Conservation (phyloP, 345 rosid species). For the Fremontodendron californicum region DNA sequence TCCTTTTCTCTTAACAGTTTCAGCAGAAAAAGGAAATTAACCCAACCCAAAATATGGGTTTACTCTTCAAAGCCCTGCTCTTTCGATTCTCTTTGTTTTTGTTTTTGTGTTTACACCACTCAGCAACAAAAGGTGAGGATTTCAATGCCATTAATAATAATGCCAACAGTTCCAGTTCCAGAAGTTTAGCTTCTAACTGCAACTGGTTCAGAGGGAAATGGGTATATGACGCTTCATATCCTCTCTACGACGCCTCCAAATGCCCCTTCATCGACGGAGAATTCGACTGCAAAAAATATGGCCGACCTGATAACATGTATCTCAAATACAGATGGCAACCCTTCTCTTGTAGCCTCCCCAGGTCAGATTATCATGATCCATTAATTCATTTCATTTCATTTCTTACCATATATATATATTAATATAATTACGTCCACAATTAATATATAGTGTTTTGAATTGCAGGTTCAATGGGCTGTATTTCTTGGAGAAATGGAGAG, state of each 20-base stretch:
- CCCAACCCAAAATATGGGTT: slow-evolving; percentile 37
- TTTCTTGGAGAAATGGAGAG: slow-evolving; percentile 77
- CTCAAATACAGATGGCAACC: slow-evolving; percentile 71
- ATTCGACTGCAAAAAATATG: slow-evolving; percentile 55
- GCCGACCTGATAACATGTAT: slow-evolving; percentile 47
- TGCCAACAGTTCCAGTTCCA: not conserved
- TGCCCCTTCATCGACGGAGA: slow-evolving; percentile 60
- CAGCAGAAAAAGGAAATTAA: not conserved
- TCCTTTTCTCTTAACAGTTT: slow-evolving; percentile 3
- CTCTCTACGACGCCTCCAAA: slow-evolving; percentile 39
- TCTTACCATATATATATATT: no score
- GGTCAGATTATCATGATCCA: slow-evolving; percentile 19
- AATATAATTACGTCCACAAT: not conserved
- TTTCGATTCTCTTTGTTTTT: slow-evolving; percentile 14
- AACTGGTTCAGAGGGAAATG: slow-evolving; percentile 53
- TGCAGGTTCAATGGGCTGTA: slow-evolving; percentile 75
- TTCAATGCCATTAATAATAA: not conserved
- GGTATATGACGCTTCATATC: slow-evolving; percentile 51
- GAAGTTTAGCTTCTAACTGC: slow-evolving; percentile 36
- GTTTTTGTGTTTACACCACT: not conserved
- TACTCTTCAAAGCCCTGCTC: slow-evolving; percentile 13
- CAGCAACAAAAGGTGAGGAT: slow-evolving; percentile 20
- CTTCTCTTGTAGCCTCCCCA: slow-evolving; percentile 47
- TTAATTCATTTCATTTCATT: no score
- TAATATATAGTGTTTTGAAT: not conserved